Base-by-base conservation (phyloP, 148 eudicot species). In the Rhododendron mucronatum region DNA sequence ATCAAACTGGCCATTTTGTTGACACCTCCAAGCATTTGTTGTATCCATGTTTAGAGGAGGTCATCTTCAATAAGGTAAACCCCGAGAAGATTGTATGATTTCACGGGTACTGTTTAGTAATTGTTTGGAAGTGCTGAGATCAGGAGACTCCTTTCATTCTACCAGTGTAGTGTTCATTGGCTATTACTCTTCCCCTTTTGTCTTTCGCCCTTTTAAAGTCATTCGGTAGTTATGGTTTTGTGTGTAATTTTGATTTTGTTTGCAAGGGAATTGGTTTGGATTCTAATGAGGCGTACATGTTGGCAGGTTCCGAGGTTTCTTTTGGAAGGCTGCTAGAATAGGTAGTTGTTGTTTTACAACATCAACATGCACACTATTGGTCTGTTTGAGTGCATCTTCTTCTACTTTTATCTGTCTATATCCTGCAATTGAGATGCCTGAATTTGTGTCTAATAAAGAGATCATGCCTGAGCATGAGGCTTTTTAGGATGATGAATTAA, bases 261-360 rank as follows among this genome's bases (percentile, higher is more conserved):
- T 18, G 7, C 18, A 55, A 51, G 67, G 33, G 28, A 41, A 77
- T 77, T 20, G 50, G 26, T 77, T 77, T 77, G 80, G 50, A 44
- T 77, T 77, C 80, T 77, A 21, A 77, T 30, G 76, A 30, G 37
- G 12, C 18, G 2, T 71, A 71, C 20, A 23, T 30, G 5, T 20
- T 90, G 90, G 89, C 97, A 95, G 99, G 87, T 96, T 96, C 85
- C 93, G 99, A 83, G 99, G 98, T 82, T 94, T 96, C 92, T 96
- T 95, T 88, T 95, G 99, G 98, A 96, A 95, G 93, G 99, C 99
- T 57, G 98, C 98, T 84, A 93, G 97, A 92, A 96, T 96, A 85
- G 99, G 99, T 95, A 91, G 39, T 50, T 61, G 23, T 71, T 30
- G 39, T 4, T 71, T n/a, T 71, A 71, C 76, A 1, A 71, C 47